phyloP scores from a whole-genome alignment of 371 early-diverging fungal genomes.

The Chytridium lagenaria region DNA sequence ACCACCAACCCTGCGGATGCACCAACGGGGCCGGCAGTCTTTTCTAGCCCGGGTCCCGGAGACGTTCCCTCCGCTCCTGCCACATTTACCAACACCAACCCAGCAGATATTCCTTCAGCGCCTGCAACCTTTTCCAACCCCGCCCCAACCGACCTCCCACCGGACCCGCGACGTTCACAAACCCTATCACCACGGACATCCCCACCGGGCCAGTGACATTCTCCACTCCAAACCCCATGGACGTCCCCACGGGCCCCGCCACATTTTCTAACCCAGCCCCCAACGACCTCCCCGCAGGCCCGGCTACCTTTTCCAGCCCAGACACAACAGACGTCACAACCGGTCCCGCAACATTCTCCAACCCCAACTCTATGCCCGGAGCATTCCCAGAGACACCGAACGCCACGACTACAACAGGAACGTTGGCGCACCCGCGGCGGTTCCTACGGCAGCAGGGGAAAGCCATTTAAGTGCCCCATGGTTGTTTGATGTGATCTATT shows the following conservation, averaged over 20 bases:
- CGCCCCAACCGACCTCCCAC: background rate
- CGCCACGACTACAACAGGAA: too few species aligned
- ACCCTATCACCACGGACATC: background rate
- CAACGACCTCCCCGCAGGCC: background rate
- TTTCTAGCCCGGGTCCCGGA: background rate
- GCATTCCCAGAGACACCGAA: too few species aligned
- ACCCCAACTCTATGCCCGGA: background rate
- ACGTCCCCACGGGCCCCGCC: too few species aligned
- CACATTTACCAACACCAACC: background rate
- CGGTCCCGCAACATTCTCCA: constrained; percentile 1
- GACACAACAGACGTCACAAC: background rate
- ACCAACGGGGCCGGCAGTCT: background rate
- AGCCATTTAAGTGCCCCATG: constrained; percentile 18
- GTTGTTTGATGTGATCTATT: constrained; percentile 24
- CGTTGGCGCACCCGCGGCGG: too few species aligned
- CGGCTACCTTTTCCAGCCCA: background rate
- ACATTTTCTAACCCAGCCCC: too few species aligned
- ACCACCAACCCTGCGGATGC: background rate
- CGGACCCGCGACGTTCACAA: background rate
- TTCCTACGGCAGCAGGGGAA: too few species aligned
- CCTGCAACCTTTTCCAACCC: background rate
- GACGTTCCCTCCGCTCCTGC: background rate
- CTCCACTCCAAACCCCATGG: background rate
- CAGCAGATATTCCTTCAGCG: background rate
- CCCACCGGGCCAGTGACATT: background rate